These are phyloP conservation scores for Coniochaeta ligniaria DNA, from an alignment of 2,329 filamentous ascomycete species.

Conservation along the genomic window DNA sequence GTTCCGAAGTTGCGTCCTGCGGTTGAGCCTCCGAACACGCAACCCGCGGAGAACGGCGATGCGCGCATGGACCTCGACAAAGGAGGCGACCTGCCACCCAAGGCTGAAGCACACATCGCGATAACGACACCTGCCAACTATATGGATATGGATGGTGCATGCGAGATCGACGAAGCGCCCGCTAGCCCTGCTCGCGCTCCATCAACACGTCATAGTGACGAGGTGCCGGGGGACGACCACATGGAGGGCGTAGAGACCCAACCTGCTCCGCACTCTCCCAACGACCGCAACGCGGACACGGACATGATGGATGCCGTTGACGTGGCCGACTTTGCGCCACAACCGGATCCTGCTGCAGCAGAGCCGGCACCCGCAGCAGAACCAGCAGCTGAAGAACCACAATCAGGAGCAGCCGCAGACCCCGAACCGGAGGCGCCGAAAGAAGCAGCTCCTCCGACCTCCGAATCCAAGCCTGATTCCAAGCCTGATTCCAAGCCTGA, in stretches of 20 bases:
- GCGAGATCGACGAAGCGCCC: not conserved
- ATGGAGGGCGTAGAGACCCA: not conserved
- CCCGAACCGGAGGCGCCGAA: not conserved
- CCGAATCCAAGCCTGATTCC: too few relatives aligned
- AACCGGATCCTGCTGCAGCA: not conserved
- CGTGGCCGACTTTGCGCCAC: not conserved
- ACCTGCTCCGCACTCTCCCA: not conserved
- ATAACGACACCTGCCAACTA: not conserved
- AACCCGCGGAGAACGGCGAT: not conserved
- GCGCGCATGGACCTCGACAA: not conserved
- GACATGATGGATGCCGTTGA: not conserved
- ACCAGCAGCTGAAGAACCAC: not conserved
- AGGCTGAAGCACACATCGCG: not conserved
- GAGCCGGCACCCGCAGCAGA: not conserved
- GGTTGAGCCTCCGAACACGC: not conserved
- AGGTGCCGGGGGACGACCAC: not conserved
- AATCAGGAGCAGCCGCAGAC: not conserved
- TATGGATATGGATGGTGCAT: not conserved
- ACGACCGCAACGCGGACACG: not conserved
- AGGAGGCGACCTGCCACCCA: not conserved
- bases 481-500: too few relatives aligned
- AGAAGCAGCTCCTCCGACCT: not conserved
- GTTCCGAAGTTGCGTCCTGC: not conserved
- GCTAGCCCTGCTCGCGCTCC: not conserved
- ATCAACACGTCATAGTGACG: not conserved